phyloP scores from a whole-genome alignment of 2,329 filamentous ascomycete genomes.

The Sporothrix brunneoviolacea region DNA sequence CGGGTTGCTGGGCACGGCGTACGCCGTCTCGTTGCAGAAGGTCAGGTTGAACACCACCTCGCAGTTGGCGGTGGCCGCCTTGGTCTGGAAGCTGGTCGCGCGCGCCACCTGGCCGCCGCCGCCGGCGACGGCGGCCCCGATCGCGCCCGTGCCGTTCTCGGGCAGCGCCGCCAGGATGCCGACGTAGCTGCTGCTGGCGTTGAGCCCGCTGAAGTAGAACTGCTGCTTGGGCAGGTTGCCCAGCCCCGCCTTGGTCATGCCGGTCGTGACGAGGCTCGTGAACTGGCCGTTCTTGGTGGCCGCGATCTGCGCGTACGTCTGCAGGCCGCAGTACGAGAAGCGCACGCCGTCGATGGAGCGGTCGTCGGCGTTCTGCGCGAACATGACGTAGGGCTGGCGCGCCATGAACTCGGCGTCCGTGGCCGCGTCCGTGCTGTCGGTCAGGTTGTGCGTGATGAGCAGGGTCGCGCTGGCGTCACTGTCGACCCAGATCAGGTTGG shows the following conservation, averaged over 20 bases:
- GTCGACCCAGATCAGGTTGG: conserved; percentile 72
- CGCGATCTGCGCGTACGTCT: conserved; percentile 56
- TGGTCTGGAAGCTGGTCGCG: conserved; percentile 68
- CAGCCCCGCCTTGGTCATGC: conserved; percentile 62
- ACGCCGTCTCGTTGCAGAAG: conserved; percentile 83
- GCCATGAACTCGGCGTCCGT: conserved; percentile 47
- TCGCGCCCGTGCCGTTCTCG: conserved; percentile 44
- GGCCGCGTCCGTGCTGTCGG: conserved; percentile 42
- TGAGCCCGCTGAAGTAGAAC: conserved; percentile 74
- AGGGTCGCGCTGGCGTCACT: conserved; percentile 74
- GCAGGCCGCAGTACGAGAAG: conserved; percentile 76
- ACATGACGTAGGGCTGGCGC: conserved; percentile 66
- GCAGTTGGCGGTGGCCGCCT: conserved; percentile 60
- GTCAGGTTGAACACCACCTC: conserved; percentile 78
- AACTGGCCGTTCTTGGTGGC: conserved; percentile 47
- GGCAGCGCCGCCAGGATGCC: conserved; percentile 71
- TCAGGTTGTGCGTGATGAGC: conserved; percentile 70
- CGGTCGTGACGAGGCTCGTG: conserved; percentile 43
- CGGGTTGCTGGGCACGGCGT: conserved; percentile 80
- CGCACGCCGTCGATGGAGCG: conserved; percentile 60
- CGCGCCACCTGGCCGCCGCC: conserved; percentile 73
- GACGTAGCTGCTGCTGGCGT: conserved; percentile 62
- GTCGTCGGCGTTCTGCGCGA: conserved; percentile 57
- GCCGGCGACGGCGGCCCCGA: conserved; percentile 41
- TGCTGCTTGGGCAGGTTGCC: conserved; percentile 73